Conservation (phyloP, 306 rosid genomes). For the Cucurbita argyrosperma region DNA sequence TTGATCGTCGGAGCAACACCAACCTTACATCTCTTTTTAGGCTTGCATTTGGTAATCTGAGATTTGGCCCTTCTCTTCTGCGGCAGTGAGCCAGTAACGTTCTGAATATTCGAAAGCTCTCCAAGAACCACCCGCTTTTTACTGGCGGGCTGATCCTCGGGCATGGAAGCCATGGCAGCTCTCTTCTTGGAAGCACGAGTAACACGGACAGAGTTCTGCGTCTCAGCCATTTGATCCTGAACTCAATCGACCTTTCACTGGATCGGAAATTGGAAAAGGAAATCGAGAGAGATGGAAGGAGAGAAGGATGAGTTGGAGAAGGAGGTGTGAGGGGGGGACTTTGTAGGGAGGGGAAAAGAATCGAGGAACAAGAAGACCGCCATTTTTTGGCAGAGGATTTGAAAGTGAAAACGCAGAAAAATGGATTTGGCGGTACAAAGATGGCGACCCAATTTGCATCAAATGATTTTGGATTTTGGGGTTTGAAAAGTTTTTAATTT, state of each 20-base stretch:
- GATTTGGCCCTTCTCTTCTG: neutral
- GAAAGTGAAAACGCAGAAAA: neutral
- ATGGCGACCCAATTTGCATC: neutral
- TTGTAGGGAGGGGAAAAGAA: conserved; percentile 12
- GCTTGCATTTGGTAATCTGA: conserved; percentile 11
- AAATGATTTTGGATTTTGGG: neutral
- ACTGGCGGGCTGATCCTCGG: conserved; percentile 8
- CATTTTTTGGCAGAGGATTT: neutral
- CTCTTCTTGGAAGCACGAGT: conserved; percentile 53
- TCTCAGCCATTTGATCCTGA: conserved; percentile 10
- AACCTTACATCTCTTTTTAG: neutral
- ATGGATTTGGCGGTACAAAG: neutral
- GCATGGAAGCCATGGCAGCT: conserved; percentile 35
- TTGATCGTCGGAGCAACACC: neutral
- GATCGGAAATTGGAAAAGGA: neutral
- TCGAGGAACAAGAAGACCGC: conserved; percentile 3
- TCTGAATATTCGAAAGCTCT: conserved; percentile 34
- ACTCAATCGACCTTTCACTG: neutral
- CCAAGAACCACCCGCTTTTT: conserved; percentile 69
- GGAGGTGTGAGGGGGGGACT: neutral
- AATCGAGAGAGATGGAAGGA: neutral
- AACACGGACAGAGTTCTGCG: conserved; percentile 9
- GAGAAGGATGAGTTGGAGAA: neutral
- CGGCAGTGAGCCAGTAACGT: neutral
- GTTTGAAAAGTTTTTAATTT: neutral